Percentiles rank a stretch among this genome's conserved stretches.
These are phyloP conservation scores for Arabidopsis suecica DNA, from an alignment of 345 rosid species.

Conservation along the genomic window DNA sequence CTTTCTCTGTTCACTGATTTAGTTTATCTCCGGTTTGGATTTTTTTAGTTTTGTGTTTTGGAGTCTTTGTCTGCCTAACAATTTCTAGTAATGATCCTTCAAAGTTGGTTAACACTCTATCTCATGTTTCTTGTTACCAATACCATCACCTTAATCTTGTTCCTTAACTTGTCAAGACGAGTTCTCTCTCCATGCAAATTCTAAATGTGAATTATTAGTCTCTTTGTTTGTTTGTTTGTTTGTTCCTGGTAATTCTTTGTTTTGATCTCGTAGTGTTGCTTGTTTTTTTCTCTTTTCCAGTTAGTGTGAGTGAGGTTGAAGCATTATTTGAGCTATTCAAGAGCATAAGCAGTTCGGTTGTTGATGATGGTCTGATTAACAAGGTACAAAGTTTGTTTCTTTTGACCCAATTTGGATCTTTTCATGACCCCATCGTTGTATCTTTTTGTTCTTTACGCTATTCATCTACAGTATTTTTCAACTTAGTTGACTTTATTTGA, in stretches of 20 bases:
- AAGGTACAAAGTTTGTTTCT: constrained; percentile 62
- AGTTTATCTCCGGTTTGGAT: background rate
- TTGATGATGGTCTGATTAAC: constrained; percentile 95
- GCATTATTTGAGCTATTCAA: constrained; percentile 94
- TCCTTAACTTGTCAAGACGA: background rate
- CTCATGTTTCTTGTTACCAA: background rate
- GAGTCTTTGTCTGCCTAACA: background rate
- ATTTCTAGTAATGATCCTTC: background rate
- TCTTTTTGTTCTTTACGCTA: constrained; percentile 29
- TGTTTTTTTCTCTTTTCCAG: constrained; percentile 55
- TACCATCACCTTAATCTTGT: background rate
- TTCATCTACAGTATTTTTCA: constrained; percentile 17
- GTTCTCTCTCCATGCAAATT: background rate
- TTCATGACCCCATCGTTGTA: constrained; percentile 27
- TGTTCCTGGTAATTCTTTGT: constrained; percentile 13
- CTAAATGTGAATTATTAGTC: background rate
- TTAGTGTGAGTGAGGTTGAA: constrained; percentile 99
- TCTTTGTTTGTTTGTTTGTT: background rate
- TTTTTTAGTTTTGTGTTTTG: background rate
- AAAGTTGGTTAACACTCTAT: background rate
- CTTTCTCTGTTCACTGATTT: background rate
- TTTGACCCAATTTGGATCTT: constrained; percentile 33
- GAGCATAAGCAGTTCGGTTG: constrained; percentile 95
- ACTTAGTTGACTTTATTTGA: constrained; percentile 34
- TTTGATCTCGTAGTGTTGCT: constrained; percentile 25